Conservation (phyloP, 2,329 filamentous ascomycete species). For the Trichoderma koningii region DNA sequence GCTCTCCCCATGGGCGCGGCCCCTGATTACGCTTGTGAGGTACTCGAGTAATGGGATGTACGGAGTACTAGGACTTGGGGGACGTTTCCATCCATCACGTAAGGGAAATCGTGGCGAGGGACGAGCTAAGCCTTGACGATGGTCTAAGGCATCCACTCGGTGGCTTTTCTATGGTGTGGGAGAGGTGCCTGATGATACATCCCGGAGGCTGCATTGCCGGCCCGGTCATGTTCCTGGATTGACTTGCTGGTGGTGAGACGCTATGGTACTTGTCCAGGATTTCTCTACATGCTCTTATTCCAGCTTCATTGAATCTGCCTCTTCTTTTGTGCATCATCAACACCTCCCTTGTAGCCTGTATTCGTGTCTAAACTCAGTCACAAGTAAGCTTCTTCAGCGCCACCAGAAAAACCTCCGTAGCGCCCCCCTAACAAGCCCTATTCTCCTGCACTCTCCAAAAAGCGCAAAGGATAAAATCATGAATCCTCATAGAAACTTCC, state of each 20-base stretch:
- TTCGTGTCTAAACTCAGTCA: too few relatives aligned
- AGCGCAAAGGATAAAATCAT: neutral
- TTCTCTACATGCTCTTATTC: too few relatives aligned
- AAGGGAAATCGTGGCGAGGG: conserved; percentile 9
- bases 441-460: neutral
- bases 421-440: neutral
- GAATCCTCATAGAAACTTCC: too few relatives aligned
- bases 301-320: neutral
- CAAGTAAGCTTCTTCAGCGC: conserved; percentile 5
- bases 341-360: neutral
- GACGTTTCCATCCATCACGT: conserved; percentile 19
- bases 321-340: neutral
- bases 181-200: too few relatives aligned
- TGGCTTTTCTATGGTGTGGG: neutral
- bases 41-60: neutral
- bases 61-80: too few relatives aligned
- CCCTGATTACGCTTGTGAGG: neutral
- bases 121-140: conserved; percentile 3
- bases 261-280: too few relatives aligned
- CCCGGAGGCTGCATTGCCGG: neutral
- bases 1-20: conserved; percentile 10
- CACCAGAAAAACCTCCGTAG: conserved; percentile 3
- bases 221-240: neutral
- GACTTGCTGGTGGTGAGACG: neutral
- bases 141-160: neutral